Percentiles rank a stretch among this genome's conserved stretches.
Conservation (phyloP, 2,329 filamentous ascomycete species). For the Fusarium sp. region DNA sequence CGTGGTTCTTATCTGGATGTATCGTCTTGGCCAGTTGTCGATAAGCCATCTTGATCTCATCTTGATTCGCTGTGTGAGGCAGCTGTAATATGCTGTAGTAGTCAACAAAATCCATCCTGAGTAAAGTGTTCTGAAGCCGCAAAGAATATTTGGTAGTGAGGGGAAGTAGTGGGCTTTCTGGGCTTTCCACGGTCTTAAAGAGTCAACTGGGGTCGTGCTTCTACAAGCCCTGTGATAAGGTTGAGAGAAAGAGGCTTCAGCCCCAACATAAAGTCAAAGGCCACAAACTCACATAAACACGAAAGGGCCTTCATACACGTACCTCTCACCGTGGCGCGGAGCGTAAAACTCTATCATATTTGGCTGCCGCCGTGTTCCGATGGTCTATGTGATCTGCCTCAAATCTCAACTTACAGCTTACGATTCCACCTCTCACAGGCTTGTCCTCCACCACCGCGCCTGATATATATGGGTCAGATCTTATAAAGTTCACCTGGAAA, state of each 20-base stretch:
- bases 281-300: neutral
- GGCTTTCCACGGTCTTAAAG: neutral
- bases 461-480: no score
- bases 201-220: neutral
- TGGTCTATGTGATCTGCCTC: neutral
- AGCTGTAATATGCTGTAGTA: neutral
- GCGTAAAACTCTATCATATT: no score
- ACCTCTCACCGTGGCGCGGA: rapidly evolving
- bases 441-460: neutral
- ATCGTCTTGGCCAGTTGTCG: neutral
- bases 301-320: neutral
- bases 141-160: neutral
- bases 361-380: neutral
- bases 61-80: neutral
- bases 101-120: neutral
- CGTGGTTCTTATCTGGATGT: neutral
- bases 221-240: neutral
- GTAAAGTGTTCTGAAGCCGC: no score
- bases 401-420: neutral
- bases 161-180: no score
- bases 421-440: neutral
- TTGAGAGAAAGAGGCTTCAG: neutral
- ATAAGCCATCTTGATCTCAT: neutral
- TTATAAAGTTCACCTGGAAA: no score
- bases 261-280: neutral